Evolutionary conservation across 2,329 filamentous ascomycete genomes (phyloP), one percentile per base, ranked within the genome.

Genomic region (Alternaria tenuissima): DNA sequence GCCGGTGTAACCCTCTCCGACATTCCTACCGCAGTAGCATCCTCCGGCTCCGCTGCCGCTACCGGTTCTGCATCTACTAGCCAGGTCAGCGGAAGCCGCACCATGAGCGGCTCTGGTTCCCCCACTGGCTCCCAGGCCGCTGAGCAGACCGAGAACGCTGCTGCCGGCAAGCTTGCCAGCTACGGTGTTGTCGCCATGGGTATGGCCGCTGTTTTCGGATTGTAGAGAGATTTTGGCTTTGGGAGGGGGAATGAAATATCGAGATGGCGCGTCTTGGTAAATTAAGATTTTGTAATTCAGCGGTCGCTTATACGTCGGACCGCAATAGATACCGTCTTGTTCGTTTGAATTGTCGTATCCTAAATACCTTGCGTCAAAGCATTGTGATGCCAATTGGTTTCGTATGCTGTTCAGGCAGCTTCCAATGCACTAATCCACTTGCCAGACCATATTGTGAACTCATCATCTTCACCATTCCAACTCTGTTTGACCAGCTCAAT

Each of bases 361-460:
- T 8, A 16, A 6, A 32, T 14, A n/a, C 16, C 2, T 4, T 14
- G 46, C 16, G 14, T 12, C 1, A 24, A 8, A n/a, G 18, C 24
- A 14, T 53, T 8, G 26, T 48, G 38, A 55, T 32, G 30, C 34
- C 8, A 7, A 22, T 7, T 32, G 20, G 30, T 11, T 3, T 30
- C 11, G 43, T n/a, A 16, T 3, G 28, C 7, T 30, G n/a, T 47
- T 55, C 39, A 52, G 16, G 38, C 48, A 32, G 80, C 78, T 22
- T 80, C 77, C 55, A 84, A 66, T 24, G 82, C 81, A 47, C 77
- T 79, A 38, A 76, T 60, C 85, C 85, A 88, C 52, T 85, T 87
- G 49, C 81, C 82, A n/a, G 85, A 87, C 93, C 93, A 96, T 16
- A 86, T 82, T 0, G 89, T 90, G 72, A 96, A 96, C 70, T 90